Conservation (phyloP, 2,329 filamentous ascomycete genomes). For the Diaporthe ilicicola region DNA sequence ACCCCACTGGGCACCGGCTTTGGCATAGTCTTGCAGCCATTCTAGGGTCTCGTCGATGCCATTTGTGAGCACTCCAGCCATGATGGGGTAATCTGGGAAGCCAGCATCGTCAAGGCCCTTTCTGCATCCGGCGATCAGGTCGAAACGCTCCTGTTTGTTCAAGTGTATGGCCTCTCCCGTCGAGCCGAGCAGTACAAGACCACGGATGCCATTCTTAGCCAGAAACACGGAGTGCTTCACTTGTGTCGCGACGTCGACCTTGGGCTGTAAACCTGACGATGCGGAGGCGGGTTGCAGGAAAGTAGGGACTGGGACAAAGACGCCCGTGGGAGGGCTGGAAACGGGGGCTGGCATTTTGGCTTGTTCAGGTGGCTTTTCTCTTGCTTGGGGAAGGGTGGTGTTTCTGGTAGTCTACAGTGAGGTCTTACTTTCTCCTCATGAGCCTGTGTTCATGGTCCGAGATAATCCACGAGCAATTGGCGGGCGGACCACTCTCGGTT, state of each 20-base stretch:
- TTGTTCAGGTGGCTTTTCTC: neutral
- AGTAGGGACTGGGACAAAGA: constrained; percentile 69
- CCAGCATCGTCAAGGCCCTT: constrained; percentile 63
- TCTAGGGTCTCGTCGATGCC: constrained; percentile 65
- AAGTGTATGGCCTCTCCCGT: constrained; percentile 73
- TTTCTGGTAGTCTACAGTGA: neutral
- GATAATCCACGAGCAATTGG: neutral
- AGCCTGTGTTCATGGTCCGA: neutral
- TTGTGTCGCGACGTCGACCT: constrained; percentile 67
- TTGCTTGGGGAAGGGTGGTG: neutral
- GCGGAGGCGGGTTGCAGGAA: constrained; percentile 63
- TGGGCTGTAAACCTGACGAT: constrained; percentile 54
- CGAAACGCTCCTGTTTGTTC: constrained; percentile 62
- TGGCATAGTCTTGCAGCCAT: constrained; percentile 57
- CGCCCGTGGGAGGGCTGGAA: constrained; percentile 57
- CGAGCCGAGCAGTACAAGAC: constrained; percentile 69
- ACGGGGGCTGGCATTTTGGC: constrained; percentile 22
- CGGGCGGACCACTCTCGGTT: neutral
- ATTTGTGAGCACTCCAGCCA: constrained; percentile 68
- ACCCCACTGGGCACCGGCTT: constrained; percentile 69
- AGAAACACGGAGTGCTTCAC: constrained; percentile 67
- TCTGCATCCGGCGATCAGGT: constrained; percentile 63
- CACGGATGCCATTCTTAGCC: constrained; percentile 65
- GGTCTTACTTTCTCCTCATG: neutral
- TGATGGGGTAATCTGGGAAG: constrained; percentile 66